Base-by-base conservation (phyloP, 1,284 basidiomycete species). In the Entoloma clypeatum region DNA sequence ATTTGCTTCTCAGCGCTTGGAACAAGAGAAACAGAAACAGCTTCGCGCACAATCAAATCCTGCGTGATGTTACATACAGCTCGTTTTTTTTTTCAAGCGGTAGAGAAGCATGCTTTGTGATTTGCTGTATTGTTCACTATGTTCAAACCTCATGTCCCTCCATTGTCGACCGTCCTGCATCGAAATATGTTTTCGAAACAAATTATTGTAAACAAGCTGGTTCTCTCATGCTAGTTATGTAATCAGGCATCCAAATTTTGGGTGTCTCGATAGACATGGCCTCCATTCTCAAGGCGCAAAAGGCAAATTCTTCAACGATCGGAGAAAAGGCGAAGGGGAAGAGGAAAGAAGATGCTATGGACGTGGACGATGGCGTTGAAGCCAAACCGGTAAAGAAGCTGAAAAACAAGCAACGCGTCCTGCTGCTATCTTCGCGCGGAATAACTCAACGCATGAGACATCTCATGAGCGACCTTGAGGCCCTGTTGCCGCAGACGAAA, bases 371-470 rank as follows among this genome's bases (percentile, higher is more conserved):
- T 19, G 61, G 68, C 26, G 53, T 52, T 7, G 56, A 59, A 19
- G 55, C 51, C 13, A 58, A 60, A 19, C 59, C 59, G 5, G 57
- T 69, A n/a, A 82, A 78, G 59, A 73, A 67, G 58, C 77, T 74
- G 62, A 79, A 75, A 62, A 91, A 91, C 65, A 90, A 86, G 71
- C 87, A 91, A 65, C 72, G 87, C 45, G 94, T 98, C 4, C 71
- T 99, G 39, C 65, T 99, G 58, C 80, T 99, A 35, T 93, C 89
- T 29, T 98, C 94, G 28, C 77, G 96, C 43, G 96, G 96, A 40
- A 80, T 99, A 43, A 98, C 93, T 13, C 90, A 94, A 64, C 80
- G 95, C 25, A 98, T 98, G 92, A 72, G 96, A 44, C 96, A 99
- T 65, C 73, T 99, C 45, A 94, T 99, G 89, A 89, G 85, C 54